phyloP scores from a whole-genome alignment of 164 flowering plant genomes.

The Euptelea pleiosperma region DNA sequence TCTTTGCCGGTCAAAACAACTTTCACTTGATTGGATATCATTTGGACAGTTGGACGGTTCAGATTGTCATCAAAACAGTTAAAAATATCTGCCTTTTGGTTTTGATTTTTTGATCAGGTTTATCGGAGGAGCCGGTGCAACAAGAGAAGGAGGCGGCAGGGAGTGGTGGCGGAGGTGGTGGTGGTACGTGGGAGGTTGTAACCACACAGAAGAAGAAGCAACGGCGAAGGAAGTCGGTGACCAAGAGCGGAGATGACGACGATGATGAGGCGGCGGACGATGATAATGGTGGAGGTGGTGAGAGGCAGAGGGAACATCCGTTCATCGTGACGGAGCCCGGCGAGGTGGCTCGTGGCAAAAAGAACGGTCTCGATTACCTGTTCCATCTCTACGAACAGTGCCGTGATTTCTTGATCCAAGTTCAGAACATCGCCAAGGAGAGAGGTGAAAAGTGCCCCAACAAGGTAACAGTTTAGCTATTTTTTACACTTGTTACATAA shows the following conservation, averaged over 20 bases:
- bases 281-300: constrained; percentile 27
- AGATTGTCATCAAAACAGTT: too few relatives aligned
- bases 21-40: too few relatives aligned
- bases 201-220: background rate
- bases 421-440: constrained; percentile 82
- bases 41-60: too few relatives aligned
- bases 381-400: constrained; percentile 96
- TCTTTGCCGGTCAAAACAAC: too few relatives aligned
- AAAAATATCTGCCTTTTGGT: constrained; percentile 1
- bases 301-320: constrained; percentile 93
- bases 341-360: constrained; percentile 94
- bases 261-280: constrained; percentile 16
- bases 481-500: too few relatives aligned
- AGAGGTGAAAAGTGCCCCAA: constrained; percentile 95
- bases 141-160: constrained; percentile 67
- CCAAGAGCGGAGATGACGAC: constrained; percentile 9
- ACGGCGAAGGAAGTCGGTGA: too few relatives aligned
- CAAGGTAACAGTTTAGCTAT: constrained; percentile 58
- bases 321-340: constrained; percentile 98
- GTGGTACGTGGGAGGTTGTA: constrained; percentile 38
- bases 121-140: constrained; percentile 88
- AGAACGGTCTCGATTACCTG: constrained; percentile 95
- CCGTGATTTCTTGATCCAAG: constrained; percentile 82
- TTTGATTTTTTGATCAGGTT: constrained; percentile 46
- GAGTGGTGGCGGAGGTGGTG: constrained; percentile 62